Evolutionary conservation across 257 asterid species (phyloP), one percentile per base, ranked within the genome.

Genomic region (Lithospermum erythrorhizon): DNA sequence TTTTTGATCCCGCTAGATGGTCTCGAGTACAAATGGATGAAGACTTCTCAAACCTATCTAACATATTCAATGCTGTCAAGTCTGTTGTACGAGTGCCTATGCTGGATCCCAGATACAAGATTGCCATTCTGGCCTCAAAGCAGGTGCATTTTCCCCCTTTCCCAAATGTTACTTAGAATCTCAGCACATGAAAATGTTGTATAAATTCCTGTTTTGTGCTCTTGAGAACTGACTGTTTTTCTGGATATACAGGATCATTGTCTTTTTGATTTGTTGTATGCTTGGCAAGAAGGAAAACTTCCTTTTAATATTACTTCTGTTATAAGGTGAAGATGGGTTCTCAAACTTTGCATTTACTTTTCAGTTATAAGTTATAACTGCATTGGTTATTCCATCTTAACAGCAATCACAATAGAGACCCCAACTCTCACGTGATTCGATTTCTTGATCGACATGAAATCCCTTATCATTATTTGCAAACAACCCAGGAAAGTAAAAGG

Each of bases 331-430:
- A 63, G 11, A 62, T 45, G 52, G 53, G 54, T 62, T 57, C 54
- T 61, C 2, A 25, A 54, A 16, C 21, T 61, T 41, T 62, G 29
- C 21, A 57, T 67, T 45, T 18, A 61, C 6, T 62, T 61, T n/a
- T 59, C 66, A 55, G 61, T 57, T 53, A 56, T 29, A 70, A 59
- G 67, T 30, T 18, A 21, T 64, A 53, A 66, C 62, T 58, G 62
- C 13, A 55, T 55, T 41, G 20, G 68, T 53, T 55, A 35, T 67
- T 56, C 57, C 27, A 65, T 57, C 65, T 65, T 61, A 21, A 68
- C 86, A 91, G 96, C 82, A 91, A 91, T 69, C 96, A 91, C 16
- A 79, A 91, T n/a, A 80, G 98, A 83, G 78, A 69, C 69, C 75
- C 85, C 57, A 75, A 91, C 80, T 86, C 98, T 45, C 96, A 88